These are phyloP conservation scores for Suillus decipiens DNA, from an alignment of 768 basidiomycete species.

Conservation along the genomic window DNA sequence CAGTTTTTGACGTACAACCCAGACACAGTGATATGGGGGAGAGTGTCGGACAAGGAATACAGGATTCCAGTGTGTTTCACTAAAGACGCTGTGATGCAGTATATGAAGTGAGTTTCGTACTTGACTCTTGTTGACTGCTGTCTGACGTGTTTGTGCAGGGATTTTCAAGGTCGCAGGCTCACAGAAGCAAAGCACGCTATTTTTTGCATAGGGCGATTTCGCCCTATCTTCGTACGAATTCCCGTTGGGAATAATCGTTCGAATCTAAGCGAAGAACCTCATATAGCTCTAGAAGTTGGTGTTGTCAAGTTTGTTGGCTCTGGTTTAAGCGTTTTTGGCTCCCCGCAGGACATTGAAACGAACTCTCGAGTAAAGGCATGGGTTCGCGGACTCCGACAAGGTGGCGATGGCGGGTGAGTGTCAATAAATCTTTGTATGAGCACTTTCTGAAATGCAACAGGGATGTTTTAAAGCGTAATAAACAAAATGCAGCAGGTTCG, in stretches of 20 bases:
- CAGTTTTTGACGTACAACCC: constrained; percentile 59
- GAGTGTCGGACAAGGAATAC: constrained; percentile 57
- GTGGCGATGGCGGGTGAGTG: constrained; percentile 65
- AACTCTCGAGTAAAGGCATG: constrained; percentile 47
- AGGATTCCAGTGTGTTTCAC: constrained; percentile 56
- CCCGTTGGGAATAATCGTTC: constrained; percentile 40
- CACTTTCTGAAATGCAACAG: constrained; percentile 50
- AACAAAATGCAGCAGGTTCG: constrained; percentile 29
- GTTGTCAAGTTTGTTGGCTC: constrained; percentile 44
- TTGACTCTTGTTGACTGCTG: background rate
- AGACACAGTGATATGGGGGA: constrained; percentile 60
- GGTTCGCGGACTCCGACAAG: constrained; percentile 54
- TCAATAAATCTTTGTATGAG: constrained; percentile 23
- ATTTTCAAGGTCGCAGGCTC: constrained; percentile 35
- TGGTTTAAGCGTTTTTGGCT: constrained; percentile 46
- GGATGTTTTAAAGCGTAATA: constrained; percentile 49
- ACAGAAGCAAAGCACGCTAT: constrained; percentile 49
- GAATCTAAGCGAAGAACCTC: constrained; percentile 41
- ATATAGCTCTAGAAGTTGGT: constrained; percentile 58
- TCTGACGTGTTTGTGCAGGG: constrained; percentile 19
- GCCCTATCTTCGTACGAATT: constrained; percentile 52
- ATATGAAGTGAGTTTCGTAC: constrained; percentile 37
- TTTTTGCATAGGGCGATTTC: constrained; percentile 50
- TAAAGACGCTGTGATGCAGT: constrained; percentile 48
- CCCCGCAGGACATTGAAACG: constrained; percentile 48